These are phyloP conservation scores for Eutypella sp. DNA, from an alignment of 2,329 filamentous ascomycete species.

Conservation along the genomic window DNA sequence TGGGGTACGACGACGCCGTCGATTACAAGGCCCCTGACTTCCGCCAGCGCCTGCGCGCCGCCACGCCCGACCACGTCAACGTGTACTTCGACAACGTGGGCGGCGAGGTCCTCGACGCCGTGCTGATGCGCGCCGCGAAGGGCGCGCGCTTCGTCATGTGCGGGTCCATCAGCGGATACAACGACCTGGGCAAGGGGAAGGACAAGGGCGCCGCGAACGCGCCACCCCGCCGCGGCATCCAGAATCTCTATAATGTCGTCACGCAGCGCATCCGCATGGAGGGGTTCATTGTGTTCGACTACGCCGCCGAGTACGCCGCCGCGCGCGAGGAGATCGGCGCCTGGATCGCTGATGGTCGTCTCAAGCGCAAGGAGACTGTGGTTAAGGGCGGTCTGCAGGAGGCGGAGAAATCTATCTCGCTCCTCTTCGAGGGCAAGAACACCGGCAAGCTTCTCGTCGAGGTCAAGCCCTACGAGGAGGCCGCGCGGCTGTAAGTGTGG, in stretches of 20 bases:
- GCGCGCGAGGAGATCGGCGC: slow-evolving; percentile 57
- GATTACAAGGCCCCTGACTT: slow-evolving; percentile 56
- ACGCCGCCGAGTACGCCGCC: slow-evolving; percentile 47
- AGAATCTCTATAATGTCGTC: slow-evolving; percentile 24
- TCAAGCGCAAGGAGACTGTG: slow-evolving; percentile 68
- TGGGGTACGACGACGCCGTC: slow-evolving; percentile 55
- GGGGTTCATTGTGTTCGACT: slow-evolving; percentile 73
- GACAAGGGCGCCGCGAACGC: no score
- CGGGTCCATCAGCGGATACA: slow-evolving; percentile 67
- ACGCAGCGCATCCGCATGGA: slow-evolving; percentile 54
- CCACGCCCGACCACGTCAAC: slow-evolving; percentile 50
- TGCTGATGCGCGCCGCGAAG: slow-evolving; percentile 57
- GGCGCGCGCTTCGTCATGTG: slow-evolving; percentile 66
- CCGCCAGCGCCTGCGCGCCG: slow-evolving; percentile 44
- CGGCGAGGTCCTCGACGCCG: slow-evolving; percentile 64
- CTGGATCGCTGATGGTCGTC: slow-evolving; percentile 68
- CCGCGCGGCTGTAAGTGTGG: no score
- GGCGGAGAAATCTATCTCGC: slow-evolving; percentile 58
- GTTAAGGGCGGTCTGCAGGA: slow-evolving; percentile 61
- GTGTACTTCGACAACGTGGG: slow-evolving; percentile 66
- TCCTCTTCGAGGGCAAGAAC: slow-evolving; percentile 65
- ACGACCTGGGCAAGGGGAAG: slow-evolving; percentile 49
- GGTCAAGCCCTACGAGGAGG: slow-evolving; percentile 34
- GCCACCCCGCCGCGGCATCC: slow-evolving; percentile 33
- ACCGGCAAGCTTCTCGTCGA: slow-evolving; percentile 62